These are phyloP conservation scores for Castanea crenata DNA, from an alignment of 306 rosid genomes.

Conservation along the genomic window DNA sequence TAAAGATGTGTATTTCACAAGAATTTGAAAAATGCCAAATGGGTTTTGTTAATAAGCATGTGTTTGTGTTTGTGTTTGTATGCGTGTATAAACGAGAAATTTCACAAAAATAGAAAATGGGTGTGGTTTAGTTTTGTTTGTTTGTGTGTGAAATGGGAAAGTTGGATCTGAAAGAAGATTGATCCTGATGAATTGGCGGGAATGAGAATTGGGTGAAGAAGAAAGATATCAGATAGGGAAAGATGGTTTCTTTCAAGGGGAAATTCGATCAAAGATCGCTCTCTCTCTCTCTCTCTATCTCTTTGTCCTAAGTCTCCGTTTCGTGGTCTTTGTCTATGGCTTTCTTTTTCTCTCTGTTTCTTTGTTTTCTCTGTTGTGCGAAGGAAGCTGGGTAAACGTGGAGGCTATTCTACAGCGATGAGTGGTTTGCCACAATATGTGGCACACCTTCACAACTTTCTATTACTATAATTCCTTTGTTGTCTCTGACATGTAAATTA, in stretches of 20 bases:
- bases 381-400: background rate
- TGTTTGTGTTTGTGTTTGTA: too few species aligned
- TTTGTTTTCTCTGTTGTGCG: background rate
- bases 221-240: background rate
- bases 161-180: background rate
- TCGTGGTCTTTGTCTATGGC: background rate
- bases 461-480: background rate
- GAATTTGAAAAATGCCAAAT: background rate
- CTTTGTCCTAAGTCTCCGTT: background rate
- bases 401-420: background rate
- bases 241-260: background rate
- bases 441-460: background rate
- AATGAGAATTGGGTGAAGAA: background rate
- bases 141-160: background rate
- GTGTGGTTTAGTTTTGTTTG: too few species aligned
- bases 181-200: constrained; percentile 4
- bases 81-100: too few species aligned
- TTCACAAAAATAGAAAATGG: background rate
- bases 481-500: background rate
- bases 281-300: background rate
- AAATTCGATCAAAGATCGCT: background rate
- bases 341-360: too few species aligned
- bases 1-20: background rate
- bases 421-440: background rate
- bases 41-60: background rate